phyloP scores from a whole-genome alignment of 2,329 filamentous ascomycete species.

The Cercospora brassicicola region DNA sequence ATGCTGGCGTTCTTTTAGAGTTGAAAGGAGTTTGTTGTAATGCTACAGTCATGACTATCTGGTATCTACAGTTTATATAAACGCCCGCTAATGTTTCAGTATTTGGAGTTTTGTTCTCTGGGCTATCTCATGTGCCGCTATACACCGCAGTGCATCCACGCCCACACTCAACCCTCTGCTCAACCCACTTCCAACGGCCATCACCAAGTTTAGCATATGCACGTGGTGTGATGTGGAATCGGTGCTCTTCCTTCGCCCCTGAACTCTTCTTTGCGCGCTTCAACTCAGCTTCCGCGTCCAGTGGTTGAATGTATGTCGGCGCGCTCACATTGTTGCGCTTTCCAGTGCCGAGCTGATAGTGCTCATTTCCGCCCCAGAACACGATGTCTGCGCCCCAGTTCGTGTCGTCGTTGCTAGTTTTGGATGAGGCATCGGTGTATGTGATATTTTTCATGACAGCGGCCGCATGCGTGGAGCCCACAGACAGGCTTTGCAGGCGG shows the following conservation, averaged over 20 bases:
- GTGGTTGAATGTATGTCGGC: conserved; percentile 75
- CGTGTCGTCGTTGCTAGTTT: conserved; percentile 62
- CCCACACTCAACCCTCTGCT: conserved; percentile 87
- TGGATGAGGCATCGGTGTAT: conserved; percentile 49
- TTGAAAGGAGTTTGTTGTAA: neutral
- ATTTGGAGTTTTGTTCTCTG: neutral
- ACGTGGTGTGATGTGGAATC: conserved; percentile 78
- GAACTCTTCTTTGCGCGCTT: conserved; percentile 62
- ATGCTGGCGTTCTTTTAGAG: neutral
- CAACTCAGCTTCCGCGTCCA: conserved; percentile 65
- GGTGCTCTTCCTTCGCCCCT: conserved; percentile 63
- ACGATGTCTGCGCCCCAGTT: conserved; percentile 88
- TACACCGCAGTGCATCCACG: conserved; percentile 80
- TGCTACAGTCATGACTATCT: neutral
- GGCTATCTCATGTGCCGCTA: conserved; percentile 20
- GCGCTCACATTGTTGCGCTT: conserved; percentile 76
- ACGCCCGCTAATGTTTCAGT: neutral
- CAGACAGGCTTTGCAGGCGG: conserved; percentile 68
- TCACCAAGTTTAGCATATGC: conserved; percentile 65
- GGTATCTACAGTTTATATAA: neutral
- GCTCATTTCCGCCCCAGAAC: conserved; percentile 94
- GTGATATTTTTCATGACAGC: conserved; percentile 82
- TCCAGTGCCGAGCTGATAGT: conserved; percentile 88
- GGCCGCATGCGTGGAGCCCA: conserved; percentile 77
- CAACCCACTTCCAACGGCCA: conserved; percentile 70